Conservation (phyloP, 495 filamentous ascomycete genomes). For the Hyaloscypha bicolor region DNA sequence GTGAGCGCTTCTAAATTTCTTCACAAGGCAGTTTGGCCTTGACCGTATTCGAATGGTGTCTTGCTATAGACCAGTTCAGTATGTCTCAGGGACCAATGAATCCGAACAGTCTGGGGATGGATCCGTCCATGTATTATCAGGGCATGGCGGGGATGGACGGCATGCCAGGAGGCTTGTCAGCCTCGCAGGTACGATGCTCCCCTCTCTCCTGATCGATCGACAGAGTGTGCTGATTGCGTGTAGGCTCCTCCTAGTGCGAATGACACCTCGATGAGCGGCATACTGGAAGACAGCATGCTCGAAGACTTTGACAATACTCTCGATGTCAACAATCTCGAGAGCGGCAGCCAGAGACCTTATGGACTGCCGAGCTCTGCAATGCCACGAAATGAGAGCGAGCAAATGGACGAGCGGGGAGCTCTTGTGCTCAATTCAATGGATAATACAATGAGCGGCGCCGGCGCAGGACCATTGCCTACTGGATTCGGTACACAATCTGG, state of each 20-base stretch:
- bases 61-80: conserved; percentile 14
- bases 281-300: conserved; percentile 36
- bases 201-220: not conserved
- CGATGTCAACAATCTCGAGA: conserved; percentile 23
- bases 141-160: conserved; percentile 18
- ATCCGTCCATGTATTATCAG: conserved; percentile 27
- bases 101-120: conserved; percentile 23
- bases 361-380: conserved; percentile 12
- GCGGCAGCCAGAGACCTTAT: conserved; percentile 15
- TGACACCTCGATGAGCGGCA: conserved; percentile 42
- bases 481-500: conserved; percentile 53
- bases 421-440: conserved; percentile 15
- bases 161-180: conserved; percentile 19
- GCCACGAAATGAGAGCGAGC: conserved; percentile 17
- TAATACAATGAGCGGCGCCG: conserved; percentile 44
- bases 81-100: conserved; percentile 27
- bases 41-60: conserved; percentile 9
- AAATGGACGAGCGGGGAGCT: conserved; percentile 12
- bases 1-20: not conserved
- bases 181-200: conserved; percentile 25
- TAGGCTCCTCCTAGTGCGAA: conserved; percentile 18
- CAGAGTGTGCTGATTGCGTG: conserved; percentile 2
- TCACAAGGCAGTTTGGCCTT: conserved; percentile 19
- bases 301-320: conserved; percentile 35
- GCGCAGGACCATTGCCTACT: conserved; percentile 58